Percentiles rank a stretch among this genome's conserved stretches.
Conservation (phyloP, 306 rosid genomes). For the Pachyrhizus erosus region DNA sequence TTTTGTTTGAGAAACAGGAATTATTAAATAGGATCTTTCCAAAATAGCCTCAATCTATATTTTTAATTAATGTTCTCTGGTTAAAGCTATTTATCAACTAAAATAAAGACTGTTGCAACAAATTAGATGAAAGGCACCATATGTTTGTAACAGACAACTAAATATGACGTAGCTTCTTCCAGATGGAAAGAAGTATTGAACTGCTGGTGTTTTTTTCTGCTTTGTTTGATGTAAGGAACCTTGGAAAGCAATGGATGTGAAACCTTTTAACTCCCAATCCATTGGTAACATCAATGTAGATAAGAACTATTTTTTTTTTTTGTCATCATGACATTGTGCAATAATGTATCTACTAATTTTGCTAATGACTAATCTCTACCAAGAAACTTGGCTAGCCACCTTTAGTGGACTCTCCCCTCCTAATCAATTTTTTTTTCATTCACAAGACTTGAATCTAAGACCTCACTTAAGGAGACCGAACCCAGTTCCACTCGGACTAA, state of each 20-base stretch:
- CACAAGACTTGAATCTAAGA: too few relatives aligned
- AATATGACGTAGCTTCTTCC: neutral
- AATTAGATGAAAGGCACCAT: slow-evolving; percentile 14
- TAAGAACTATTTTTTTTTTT: too few relatives aligned
- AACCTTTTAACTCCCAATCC: neutral
- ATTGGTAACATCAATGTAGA: slow-evolving; percentile 13
- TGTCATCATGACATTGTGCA: too few relatives aligned
- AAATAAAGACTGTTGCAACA: slow-evolving; percentile 15
- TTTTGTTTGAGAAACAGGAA: neutral
- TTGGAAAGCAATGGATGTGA: neutral
- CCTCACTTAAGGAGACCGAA: too few relatives aligned
- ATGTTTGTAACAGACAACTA: neutral
- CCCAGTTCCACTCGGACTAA: too few relatives aligned
- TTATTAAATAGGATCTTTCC: neutral
- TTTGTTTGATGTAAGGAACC: slow-evolving; percentile 21
- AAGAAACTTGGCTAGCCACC: too few relatives aligned
- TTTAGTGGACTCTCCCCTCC: too few relatives aligned
- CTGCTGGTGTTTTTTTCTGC: neutral
- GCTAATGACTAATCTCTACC: too few relatives aligned
- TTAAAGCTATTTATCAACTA: slow-evolving; percentile 1
- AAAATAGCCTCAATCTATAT: neutral
- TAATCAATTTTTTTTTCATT: too few relatives aligned
- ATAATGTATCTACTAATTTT: too few relatives aligned
- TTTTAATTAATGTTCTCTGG: neutral
- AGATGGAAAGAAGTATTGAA: neutral